Conservation (phyloP, 768 basidiomycete genomes). For the Suillus decipiens region DNA sequence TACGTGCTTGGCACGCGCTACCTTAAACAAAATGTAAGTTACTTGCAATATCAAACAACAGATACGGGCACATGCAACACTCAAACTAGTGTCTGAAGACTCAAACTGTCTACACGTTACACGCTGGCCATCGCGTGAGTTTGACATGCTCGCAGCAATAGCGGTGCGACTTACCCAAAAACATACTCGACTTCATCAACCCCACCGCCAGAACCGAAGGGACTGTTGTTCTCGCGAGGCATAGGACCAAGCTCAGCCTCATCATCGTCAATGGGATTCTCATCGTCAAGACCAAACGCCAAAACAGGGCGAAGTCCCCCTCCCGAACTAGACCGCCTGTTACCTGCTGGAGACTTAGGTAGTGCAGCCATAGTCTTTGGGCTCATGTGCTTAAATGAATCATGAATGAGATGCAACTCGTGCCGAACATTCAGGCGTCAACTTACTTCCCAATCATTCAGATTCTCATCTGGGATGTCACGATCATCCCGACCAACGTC, state of each 20-base stretch:
- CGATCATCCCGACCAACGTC: slow-evolving; percentile 62
- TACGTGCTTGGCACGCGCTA: neutral
- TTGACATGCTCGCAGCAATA: neutral
- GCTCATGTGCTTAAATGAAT: slow-evolving; percentile 78
- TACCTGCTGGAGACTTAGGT: slow-evolving; percentile 86
- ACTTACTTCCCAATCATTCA: slow-evolving; percentile 95
- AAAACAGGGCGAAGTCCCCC: slow-evolving; percentile 81
- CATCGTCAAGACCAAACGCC: slow-evolving; percentile 76
- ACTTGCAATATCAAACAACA: neutral
- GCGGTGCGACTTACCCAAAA: slow-evolving; percentile 61
- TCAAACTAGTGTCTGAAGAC: neutral
- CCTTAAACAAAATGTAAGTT: neutral
- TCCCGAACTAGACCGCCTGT: slow-evolving; percentile 81
- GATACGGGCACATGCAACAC: slow-evolving; percentile 3
- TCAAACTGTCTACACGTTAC: slow-evolving; percentile 8
- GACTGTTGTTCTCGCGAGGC: slow-evolving; percentile 69
- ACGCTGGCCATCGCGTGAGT: slow-evolving; percentile 25
- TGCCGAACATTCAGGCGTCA: slow-evolving; percentile 6
- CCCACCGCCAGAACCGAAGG: slow-evolving; percentile 78
- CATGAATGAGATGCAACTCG: slow-evolving; percentile 5
- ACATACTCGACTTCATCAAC: slow-evolving; percentile 92
- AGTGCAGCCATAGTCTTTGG: slow-evolving; percentile 93
- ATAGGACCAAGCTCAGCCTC: slow-evolving; percentile 78
- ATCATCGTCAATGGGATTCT: slow-evolving; percentile 64
- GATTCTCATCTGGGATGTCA: slow-evolving; percentile 71